Percentiles rank a stretch among this genome's conserved stretches.
phyloP scores from a whole-genome alignment of 768 basidiomycete genomes.

The Termitomyces sp. region DNA sequence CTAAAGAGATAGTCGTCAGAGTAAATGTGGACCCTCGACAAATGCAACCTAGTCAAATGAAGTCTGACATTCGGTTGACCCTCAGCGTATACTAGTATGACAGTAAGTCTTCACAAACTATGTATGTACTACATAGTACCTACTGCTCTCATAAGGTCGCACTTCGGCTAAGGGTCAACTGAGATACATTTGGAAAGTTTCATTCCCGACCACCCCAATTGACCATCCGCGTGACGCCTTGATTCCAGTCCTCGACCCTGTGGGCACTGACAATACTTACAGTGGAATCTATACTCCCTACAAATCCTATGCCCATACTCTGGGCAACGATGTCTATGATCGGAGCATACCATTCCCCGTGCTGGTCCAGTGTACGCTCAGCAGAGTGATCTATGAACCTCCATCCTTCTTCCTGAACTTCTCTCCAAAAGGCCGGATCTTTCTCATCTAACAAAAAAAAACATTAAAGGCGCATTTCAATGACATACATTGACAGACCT shows the following conservation, averaged over 20 bases:
- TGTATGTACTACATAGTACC: no score
- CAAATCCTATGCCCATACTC: slow-evolving; percentile 53
- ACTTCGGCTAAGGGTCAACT: neutral
- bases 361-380: slow-evolving; percentile 30
- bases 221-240: slow-evolving; percentile 36
- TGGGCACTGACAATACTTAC: slow-evolving; percentile 51
- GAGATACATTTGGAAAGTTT: slow-evolving; percentile 7
- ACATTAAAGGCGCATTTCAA: neutral
- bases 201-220: slow-evolving; percentile 22
- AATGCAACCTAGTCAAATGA: neutral
- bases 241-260: slow-evolving; percentile 58
- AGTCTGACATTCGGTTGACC: neutral
- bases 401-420: slow-evolving; percentile 41
- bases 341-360: slow-evolving; percentile 47
- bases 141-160: neutral
- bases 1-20: neutral
- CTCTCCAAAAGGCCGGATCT: slow-evolving; percentile 41
- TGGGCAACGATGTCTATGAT: slow-evolving; percentile 57
- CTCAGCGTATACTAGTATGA: neutral
- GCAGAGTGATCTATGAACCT: slow-evolving; percentile 38
- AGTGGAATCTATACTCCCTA: slow-evolving; percentile 57
- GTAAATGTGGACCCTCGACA: neutral
- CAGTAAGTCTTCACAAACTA: no score
- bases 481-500: slow-evolving; percentile 20
- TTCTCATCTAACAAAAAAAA: slow-evolving; percentile 37